Conservation (phyloP, 306 rosid genomes). For the Rosa rugosa region DNA sequence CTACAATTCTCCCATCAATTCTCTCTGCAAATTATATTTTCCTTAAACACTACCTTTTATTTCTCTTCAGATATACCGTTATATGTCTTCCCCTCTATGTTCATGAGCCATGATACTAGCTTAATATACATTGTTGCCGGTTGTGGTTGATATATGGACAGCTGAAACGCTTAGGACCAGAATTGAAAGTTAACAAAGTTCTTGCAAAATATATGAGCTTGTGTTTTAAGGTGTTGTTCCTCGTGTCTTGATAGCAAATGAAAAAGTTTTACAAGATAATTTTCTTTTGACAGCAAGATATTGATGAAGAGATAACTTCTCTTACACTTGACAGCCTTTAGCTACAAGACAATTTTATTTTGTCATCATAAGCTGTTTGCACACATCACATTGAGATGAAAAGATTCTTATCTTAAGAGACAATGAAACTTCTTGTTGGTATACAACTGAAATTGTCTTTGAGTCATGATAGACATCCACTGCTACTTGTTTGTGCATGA, state of each 20-base stretch:
- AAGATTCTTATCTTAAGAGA: constrained; percentile 8
- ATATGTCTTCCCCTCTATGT: background rate
- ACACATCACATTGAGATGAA: constrained; percentile 5
- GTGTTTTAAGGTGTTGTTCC: background rate
- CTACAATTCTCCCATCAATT: too few species aligned
- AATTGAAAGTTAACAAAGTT: background rate
- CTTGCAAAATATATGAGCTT: background rate
- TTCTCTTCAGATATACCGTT: background rate
- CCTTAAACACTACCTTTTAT: too few species aligned
- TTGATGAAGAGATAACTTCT: background rate
- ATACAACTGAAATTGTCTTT: constrained; percentile 7
- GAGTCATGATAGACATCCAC: background rate
- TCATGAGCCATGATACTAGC: background rate
- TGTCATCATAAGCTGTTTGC: constrained; percentile 12
- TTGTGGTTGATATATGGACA: background rate
- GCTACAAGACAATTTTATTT: background rate
- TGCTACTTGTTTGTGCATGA: background rate
- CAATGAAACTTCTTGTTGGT: constrained; percentile 5
- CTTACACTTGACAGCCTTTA: background rate
- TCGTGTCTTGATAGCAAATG: background rate
- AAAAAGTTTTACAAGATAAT: background rate
- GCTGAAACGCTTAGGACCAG: background rate
- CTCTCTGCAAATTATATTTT: too few species aligned
- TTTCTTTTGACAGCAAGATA: background rate
- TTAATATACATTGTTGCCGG: background rate